Base-by-base conservation (phyloP, 352 stramenopile genomes). In the Peronosclerospora sorghi region DNA sequence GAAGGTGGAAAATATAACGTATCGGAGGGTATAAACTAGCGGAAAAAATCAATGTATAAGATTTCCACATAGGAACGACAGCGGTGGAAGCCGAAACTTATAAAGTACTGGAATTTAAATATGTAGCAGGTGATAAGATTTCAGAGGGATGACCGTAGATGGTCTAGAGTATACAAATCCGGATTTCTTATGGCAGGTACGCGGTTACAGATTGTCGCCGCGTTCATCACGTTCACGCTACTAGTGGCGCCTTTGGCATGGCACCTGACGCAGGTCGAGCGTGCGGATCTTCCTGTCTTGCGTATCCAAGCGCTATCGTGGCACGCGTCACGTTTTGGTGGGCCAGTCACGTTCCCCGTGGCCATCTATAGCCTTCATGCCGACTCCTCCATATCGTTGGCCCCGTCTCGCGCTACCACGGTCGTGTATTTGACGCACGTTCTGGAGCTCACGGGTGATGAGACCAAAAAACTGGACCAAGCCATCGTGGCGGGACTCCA, bases 181-280 rank as follows among this genome's bases (percentile, higher is more conserved):
- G 28, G 9, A n/a, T 19, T 8, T 18, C 10, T 38, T 5, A 89
- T 89, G 76, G 73, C 68, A 19, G 76, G 73, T 41, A 86, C 76
- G 23, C 65, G 77, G 35, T 57, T 89, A 45, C 69, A 83, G 41
- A 79, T 88, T 49, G 76, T 88, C 17, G 68, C 62, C 40, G 67
- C 65, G 40, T 86, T 89, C 56, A 69, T 80, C 57, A 45, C 84
- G 37, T 86, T 86, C 56, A 60, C 64, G 52, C 62, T 83, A 38
- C 58, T 76, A 26, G 65, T 62, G 34, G 57, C 73, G 36, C 73
- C 76, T 24, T 53, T 83, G 40, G 76, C 76, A 14, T 86, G 63
- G 63, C 62, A 68, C 35, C 56, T 83, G 39, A 88, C 74, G 40
- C 69, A 75, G 20, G 72, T 88, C 38, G 55, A 86, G 60, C 76